phyloP scores from a whole-genome alignment of 2,329 filamentous ascomycete species.

The Trichophyton verrucosum region DNA sequence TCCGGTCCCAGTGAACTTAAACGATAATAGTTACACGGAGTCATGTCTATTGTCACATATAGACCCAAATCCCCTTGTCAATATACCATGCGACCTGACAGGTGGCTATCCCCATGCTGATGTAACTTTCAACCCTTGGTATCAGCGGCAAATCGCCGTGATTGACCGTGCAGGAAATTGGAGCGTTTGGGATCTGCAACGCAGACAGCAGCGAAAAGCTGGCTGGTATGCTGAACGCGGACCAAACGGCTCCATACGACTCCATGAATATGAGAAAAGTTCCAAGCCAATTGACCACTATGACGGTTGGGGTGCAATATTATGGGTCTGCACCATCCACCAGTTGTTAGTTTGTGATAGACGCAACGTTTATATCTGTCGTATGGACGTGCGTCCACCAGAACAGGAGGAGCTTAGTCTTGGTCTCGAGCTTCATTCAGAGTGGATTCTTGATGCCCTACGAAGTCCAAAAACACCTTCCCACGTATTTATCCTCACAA shows the following conservation, averaged over 20 bases:
- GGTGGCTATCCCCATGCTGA: constrained; percentile 40
- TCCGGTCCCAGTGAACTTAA: constrained; percentile 14
- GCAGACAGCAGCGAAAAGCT: constrained; percentile 19
- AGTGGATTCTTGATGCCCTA: constrained; percentile 46
- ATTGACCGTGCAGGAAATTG: constrained; percentile 43
- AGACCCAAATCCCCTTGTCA: constrained; percentile 33
- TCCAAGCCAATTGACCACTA: constrained; percentile 17
- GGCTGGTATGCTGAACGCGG: constrained; percentile 21
- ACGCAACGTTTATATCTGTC: constrained; percentile 28
- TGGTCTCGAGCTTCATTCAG: constrained; percentile 24
- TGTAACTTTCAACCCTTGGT: constrained; percentile 49
- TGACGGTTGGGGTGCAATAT: constrained; percentile 35
- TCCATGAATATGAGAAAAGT: constrained; percentile 7
- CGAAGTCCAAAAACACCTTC: constrained; percentile 30
- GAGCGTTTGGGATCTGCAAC: constrained; percentile 38
- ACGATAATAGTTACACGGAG: background rate
- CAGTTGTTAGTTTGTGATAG: constrained; percentile 43
- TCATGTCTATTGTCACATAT: constrained; percentile 14
- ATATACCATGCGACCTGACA: constrained; percentile 32
- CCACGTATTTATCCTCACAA: constrained; percentile 43
- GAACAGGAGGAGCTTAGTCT: constrained; percentile 25
- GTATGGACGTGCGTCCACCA: constrained; percentile 18
- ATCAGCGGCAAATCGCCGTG: constrained; percentile 44
- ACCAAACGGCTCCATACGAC: constrained; percentile 21
- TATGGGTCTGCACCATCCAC: constrained; percentile 29